Percentiles rank a stretch among this genome's conserved stretches.
Evolutionary conservation across 768 basidiomycete species (phyloP).

Genomic region (Boletales sp.): DNA sequence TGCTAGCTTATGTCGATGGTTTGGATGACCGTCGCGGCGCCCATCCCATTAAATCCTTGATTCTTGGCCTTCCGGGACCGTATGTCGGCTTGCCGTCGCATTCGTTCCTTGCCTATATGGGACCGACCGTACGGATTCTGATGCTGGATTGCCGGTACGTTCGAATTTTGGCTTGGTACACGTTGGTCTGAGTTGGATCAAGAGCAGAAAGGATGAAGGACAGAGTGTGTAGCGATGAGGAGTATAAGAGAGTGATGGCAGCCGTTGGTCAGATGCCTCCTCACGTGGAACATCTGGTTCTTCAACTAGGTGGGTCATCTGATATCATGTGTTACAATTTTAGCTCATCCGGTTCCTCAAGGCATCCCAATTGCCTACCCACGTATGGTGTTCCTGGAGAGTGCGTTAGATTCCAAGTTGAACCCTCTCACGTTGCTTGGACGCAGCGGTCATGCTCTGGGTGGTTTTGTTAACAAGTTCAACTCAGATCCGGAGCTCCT

Average conservation of each 20-base stretch:
- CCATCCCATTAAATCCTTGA: constrained; percentile 66
- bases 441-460: constrained; percentile 61
- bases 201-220: constrained; percentile 84
- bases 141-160: constrained; percentile 79
- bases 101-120: constrained; percentile 76
- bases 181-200: constrained; percentile 7
- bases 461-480: constrained; percentile 85
- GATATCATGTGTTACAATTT: neutral
- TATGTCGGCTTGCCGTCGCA: constrained; percentile 81
- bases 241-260: constrained; percentile 74
- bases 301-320: constrained; percentile 62
- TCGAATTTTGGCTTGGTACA: neutral
- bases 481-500: constrained; percentile 90
- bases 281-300: constrained; percentile 74
- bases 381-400: constrained; percentile 86
- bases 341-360: constrained; percentile 19
- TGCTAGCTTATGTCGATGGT: constrained; percentile 55
- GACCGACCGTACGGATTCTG: constrained; percentile 71
- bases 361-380: constrained; percentile 89
- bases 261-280: constrained; percentile 58
- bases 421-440: constrained; percentile 83
- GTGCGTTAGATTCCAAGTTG: constrained; percentile 70
- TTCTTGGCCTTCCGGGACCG: constrained; percentile 73
- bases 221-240: constrained; percentile 68
- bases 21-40: constrained; percentile 53